Conservation (phyloP, 106 monocot species). For the Dioscorea alata region DNA sequence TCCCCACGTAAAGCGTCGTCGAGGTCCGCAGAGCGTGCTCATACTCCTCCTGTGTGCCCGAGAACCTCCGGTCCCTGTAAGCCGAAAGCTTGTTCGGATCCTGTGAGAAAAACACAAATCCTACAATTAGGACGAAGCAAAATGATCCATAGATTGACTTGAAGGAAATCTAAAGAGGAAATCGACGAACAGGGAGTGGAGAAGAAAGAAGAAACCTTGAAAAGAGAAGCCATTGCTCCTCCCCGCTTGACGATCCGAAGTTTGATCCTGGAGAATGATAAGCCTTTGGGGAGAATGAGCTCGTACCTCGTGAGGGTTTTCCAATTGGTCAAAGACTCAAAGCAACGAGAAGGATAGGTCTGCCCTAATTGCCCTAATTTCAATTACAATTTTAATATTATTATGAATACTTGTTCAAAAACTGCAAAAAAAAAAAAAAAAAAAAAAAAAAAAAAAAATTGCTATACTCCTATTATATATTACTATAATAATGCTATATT, state of each 20-base stretch:
- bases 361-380: too few species aligned
- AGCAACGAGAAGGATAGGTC: too few species aligned
- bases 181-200: neutral
- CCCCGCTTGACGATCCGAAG: neutral
- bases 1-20: slow-evolving; percentile 74
- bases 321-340: too few species aligned
- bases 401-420: too few species aligned
- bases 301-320: too few species aligned
- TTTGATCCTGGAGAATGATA: too few species aligned
- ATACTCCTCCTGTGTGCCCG: slow-evolving; percentile 88
- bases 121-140: neutral
- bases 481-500: too few species aligned
- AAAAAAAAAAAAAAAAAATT: too few species aligned
- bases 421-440: too few species aligned
- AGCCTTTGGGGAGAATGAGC: too few species aligned
- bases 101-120: slow-evolving; percentile 2
- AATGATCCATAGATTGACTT: neutral
- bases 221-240: slow-evolving; percentile 31
- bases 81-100: slow-evolving; percentile 80
- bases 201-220: slow-evolving; percentile 19
- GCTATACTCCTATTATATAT: too few species aligned
- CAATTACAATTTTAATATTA: too few species aligned
- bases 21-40: slow-evolving; percentile 68
- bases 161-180: neutral
- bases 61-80: slow-evolving; percentile 87